Percentiles rank a stretch among this genome's conserved stretches.
Evolutionary conservation across 1,284 basidiomycete genomes (phyloP).

Genomic region (Paramarasmius palmivorus): DNA sequence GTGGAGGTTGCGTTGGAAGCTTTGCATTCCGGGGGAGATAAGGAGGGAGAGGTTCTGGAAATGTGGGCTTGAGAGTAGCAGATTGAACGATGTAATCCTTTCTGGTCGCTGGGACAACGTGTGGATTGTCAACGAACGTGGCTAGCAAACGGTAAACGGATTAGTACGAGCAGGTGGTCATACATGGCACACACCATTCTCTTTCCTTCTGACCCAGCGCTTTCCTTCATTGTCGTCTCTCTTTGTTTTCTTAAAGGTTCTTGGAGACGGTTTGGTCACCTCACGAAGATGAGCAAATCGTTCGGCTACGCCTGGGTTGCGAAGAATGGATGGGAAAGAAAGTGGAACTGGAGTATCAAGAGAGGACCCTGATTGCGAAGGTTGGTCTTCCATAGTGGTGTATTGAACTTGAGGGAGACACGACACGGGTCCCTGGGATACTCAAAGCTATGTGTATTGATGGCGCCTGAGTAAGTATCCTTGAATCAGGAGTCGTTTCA

Average conservation of each 20-base stretch:
- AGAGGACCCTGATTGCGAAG: not conserved
- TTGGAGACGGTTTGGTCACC: conserved; percentile 14
- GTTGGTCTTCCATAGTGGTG: not conserved
- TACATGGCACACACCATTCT: conserved; percentile 59
- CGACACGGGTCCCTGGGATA: too few species aligned
- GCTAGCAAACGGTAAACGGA: conserved; percentile 5
- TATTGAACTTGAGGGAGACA: too few species aligned
- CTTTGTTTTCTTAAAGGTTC: conserved; percentile 37
- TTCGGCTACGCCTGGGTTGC: conserved; percentile 52
- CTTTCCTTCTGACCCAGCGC: conserved; percentile 70
- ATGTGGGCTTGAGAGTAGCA: conserved; percentile 55
- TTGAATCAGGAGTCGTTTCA: too few species aligned
- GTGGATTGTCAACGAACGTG: conserved; percentile 64
- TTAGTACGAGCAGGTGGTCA: not conserved
- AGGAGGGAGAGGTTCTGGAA: conserved; percentile 71
- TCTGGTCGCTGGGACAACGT: conserved; percentile 61
- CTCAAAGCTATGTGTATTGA: too few species aligned
- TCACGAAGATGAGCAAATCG: conserved; percentile 53
- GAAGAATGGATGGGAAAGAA: conserved; percentile 70
- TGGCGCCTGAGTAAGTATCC: too few species aligned
- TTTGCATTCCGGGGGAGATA: conserved; percentile 63
- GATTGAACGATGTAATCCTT: conserved; percentile 50
- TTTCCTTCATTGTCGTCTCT: conserved; percentile 71
- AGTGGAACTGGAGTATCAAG: conserved; percentile 44
- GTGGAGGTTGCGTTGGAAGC: conserved; percentile 44